Conservation (phyloP, 2,329 filamentous ascomycete species). For the Penicillium sp. region DNA sequence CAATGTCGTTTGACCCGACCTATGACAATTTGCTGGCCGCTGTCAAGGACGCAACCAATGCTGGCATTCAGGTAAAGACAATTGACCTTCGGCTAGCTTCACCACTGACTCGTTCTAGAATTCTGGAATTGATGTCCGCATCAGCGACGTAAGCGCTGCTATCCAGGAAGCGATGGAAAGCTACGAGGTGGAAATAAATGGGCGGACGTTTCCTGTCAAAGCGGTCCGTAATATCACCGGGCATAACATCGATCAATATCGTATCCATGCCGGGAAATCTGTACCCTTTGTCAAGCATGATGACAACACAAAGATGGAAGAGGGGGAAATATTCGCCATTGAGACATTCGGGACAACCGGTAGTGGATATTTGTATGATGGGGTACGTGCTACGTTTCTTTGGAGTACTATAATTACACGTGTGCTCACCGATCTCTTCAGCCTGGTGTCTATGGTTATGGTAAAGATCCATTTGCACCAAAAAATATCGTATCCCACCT, state of each 20-base stretch:
- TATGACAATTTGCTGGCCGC: slow-evolving; percentile 72
- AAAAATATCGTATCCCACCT: slow-evolving; percentile 38
- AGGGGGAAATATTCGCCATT: slow-evolving; percentile 57
- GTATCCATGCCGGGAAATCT: slow-evolving; percentile 54
- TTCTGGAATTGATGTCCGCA: slow-evolving; percentile 53
- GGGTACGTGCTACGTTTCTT: slow-evolving; percentile 32
- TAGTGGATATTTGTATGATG: slow-evolving; percentile 47
- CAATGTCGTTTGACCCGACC: slow-evolving; percentile 67
- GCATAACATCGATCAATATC: slow-evolving; percentile 53
- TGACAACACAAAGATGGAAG: slow-evolving; percentile 54
- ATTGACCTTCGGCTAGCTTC: not conserved
- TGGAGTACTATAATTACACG: not conserved
- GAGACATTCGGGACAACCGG: slow-evolving; percentile 58
- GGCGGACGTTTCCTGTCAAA: slow-evolving; percentile 53
- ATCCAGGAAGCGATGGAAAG: slow-evolving; percentile 62
- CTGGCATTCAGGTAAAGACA: slow-evolving; percentile 42
- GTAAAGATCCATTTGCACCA: slow-evolving; percentile 41
- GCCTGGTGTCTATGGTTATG: slow-evolving; percentile 54
- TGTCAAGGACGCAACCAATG: slow-evolving; percentile 64
- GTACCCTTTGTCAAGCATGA: slow-evolving; percentile 54
- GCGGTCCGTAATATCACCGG: slow-evolving; percentile 54
- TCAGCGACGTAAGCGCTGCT: slow-evolving; percentile 53
- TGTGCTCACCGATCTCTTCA: slow-evolving; percentile 21
- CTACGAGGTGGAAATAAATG: slow-evolving; percentile 56
- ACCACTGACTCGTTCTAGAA: slow-evolving; percentile 31